These are phyloP conservation scores for Monosporascus sp. DNA, from an alignment of 2,329 filamentous ascomycete species.

Conservation along the genomic window DNA sequence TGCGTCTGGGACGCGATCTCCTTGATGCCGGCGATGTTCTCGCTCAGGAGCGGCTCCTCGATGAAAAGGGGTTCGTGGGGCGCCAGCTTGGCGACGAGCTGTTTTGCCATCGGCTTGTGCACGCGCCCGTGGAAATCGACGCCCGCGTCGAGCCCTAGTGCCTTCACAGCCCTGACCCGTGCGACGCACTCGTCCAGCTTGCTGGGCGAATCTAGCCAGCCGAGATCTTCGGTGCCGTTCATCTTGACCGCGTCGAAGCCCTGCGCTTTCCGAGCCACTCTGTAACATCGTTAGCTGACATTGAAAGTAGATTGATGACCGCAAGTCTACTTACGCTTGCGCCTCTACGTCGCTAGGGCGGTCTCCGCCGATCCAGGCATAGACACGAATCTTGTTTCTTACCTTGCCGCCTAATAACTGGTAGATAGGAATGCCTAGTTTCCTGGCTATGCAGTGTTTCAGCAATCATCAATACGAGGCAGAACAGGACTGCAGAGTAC, in stretches of 20 bases:
- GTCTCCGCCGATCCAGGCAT: conserved; percentile 75
- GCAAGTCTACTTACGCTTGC: conserved; percentile 45
- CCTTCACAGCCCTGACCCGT: conserved; percentile 63
- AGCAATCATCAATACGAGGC: background rate
- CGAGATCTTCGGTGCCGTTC: conserved; percentile 72
- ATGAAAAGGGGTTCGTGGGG: conserved; percentile 69
- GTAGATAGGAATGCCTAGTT: conserved; percentile 61
- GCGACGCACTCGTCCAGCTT: conserved; percentile 59
- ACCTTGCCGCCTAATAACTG: conserved; percentile 72
- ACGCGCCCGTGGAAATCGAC: conserved; percentile 75
- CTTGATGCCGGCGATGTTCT: conserved; percentile 62
- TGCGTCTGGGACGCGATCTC: conserved; percentile 49
- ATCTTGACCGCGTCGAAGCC: conserved; percentile 68
- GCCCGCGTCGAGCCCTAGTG: conserved; percentile 64
- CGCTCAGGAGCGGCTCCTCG: conserved; percentile 67
- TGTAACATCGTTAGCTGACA: conserved; percentile 20
- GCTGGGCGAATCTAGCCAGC: conserved; percentile 69
- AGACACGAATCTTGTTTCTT: conserved; percentile 63
- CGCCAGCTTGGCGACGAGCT: conserved; percentile 62
- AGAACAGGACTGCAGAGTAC: conserved; percentile 13
- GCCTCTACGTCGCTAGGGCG: conserved; percentile 60
- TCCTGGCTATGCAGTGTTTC: conserved; percentile 29
- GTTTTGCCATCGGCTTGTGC: conserved; percentile 77
- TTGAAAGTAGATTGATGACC: background rate
- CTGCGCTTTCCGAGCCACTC: conserved; percentile 51